Evolutionary conservation across 192 early-diverging fungal genomes (phyloP).

Genomic region (Coemansia nantahalensis): DNA sequence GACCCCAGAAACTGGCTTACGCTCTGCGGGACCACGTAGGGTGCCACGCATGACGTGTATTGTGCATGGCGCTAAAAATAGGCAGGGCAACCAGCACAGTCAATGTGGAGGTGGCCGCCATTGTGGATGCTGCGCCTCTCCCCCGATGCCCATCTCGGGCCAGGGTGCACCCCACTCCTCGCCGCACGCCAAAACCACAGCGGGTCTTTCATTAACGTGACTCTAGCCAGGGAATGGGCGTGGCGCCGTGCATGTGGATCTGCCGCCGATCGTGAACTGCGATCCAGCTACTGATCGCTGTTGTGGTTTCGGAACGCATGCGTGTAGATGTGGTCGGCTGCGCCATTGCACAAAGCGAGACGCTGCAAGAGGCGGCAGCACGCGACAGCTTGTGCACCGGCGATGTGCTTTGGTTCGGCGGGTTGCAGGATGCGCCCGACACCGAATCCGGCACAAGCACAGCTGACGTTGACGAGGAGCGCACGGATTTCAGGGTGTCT

Average conservation of each 20-base stretch:
- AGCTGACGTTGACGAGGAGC: background rate
- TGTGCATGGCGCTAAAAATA: too few relatives aligned
- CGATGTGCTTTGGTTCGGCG: conserved; percentile 4
- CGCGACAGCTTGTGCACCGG: background rate
- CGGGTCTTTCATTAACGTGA: conserved; percentile 3
- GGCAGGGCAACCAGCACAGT: background rate
- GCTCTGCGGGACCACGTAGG: too few relatives aligned
- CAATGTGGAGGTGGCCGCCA: too few relatives aligned
- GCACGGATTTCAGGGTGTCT: conserved; percentile 1
- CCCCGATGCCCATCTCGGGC: too few relatives aligned
- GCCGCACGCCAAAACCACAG: too few relatives aligned
- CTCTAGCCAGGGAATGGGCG: background rate
- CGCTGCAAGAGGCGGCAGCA: conserved; percentile 1
- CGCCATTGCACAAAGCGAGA: conserved; percentile 3
- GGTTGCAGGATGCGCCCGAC: background rate
- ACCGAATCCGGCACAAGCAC: background rate
- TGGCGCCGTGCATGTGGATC: background rate
- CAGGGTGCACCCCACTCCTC: too few relatives aligned
- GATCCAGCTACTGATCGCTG: conserved; percentile 8
- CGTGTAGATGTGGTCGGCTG: background rate
- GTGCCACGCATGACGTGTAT: too few relatives aligned
- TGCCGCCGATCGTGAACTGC: conserved; percentile 1
- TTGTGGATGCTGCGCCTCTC: too few relatives aligned
- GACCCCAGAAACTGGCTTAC: too few relatives aligned
- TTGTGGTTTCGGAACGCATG: conserved; percentile 5